Percentiles rank a stretch among this genome's conserved stretches.
Evolutionary conservation across 495 filamentous ascomycete species (phyloP).

Genomic region (Talaromyces adpressus): DNA sequence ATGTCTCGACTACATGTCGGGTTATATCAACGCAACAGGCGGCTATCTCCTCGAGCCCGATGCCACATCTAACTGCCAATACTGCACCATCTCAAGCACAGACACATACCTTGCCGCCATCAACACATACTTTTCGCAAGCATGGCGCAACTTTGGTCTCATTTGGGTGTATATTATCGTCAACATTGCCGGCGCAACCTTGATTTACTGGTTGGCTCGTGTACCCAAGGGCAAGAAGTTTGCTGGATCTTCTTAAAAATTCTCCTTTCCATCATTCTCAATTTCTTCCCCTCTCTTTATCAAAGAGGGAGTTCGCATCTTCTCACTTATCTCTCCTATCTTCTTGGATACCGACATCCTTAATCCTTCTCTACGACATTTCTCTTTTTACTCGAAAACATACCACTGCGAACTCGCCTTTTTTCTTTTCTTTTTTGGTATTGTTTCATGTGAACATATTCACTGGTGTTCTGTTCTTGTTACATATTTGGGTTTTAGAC

Average conservation of each 20-base stretch:
- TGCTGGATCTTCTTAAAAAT: neutral
- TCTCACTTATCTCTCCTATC: neutral
- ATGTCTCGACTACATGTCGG: constrained; percentile 50
- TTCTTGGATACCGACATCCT: neutral
- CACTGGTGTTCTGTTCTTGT: neutral
- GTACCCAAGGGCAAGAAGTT: constrained; percentile 58
- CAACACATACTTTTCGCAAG: constrained; percentile 43
- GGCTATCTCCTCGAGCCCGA: constrained; percentile 49
- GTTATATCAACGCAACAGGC: constrained; percentile 37
- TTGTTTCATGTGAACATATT: neutral
- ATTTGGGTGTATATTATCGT: constrained; percentile 68
- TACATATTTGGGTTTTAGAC: neutral
- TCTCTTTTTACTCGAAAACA: neutral
- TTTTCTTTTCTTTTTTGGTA: neutral
- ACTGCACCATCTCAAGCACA: constrained; percentile 53
- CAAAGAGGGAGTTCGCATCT: neutral
- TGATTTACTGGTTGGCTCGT: constrained; percentile 71
- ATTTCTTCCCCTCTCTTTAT: neutral
- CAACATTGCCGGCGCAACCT: constrained; percentile 65
- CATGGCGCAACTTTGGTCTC: constrained; percentile 68
- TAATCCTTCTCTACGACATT: neutral
- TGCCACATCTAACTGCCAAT: constrained; percentile 48
- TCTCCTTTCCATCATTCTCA: neutral
- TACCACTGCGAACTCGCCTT: neutral
- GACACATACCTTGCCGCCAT: constrained; percentile 53